Evolutionary conservation across 2,329 filamentous ascomycete genomes (phyloP).

Genomic region (Aspergillus spinulosporus): DNA sequence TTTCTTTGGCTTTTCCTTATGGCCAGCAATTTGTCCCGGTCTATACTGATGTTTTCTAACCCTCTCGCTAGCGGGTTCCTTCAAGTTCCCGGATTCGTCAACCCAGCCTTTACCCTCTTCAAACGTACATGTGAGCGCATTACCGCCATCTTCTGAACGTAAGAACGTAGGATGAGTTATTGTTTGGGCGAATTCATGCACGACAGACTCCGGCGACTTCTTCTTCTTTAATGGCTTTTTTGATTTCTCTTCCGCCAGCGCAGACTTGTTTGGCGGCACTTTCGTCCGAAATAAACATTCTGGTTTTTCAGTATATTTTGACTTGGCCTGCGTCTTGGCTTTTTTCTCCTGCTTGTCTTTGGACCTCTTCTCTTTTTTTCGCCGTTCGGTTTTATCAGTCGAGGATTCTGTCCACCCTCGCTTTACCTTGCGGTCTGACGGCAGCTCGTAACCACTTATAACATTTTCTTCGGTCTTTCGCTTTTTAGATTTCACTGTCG

Average conservation of each 20-base stretch:
- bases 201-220: slow-evolving; percentile 62
- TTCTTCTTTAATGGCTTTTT: slow-evolving; percentile 60
- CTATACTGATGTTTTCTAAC: slow-evolving; percentile 31
- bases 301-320: slow-evolving; percentile 75
- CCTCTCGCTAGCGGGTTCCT: slow-evolving; percentile 46
- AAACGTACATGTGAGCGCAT: slow-evolving; percentile 62
- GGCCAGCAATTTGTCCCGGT: slow-evolving; percentile 33
- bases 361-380: slow-evolving; percentile 50
- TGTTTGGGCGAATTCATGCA: slow-evolving; percentile 89
- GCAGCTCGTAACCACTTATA: slow-evolving; percentile 69
- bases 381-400: slow-evolving; percentile 45
- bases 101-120: slow-evolving; percentile 88
- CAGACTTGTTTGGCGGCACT: slow-evolving; percentile 61
- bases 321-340: slow-evolving; percentile 61
- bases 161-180: slow-evolving; percentile 81
- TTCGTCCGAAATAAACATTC: slow-evolving; percentile 85
- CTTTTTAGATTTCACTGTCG: slow-evolving; percentile 48
- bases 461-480: slow-evolving; percentile 57
- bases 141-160: slow-evolving; percentile 54
- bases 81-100: slow-evolving; percentile 71
- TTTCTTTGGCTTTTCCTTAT: slow-evolving; percentile 30
- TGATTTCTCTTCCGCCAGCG: slow-evolving; percentile 32
- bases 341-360: slow-evolving; percentile 58
- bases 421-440: slow-evolving; percentile 75
- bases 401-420: slow-evolving; percentile 80